Evolutionary conservation across 2,329 filamentous ascomycete species (phyloP).

Genomic region (Fusarium stilboides): DNA sequence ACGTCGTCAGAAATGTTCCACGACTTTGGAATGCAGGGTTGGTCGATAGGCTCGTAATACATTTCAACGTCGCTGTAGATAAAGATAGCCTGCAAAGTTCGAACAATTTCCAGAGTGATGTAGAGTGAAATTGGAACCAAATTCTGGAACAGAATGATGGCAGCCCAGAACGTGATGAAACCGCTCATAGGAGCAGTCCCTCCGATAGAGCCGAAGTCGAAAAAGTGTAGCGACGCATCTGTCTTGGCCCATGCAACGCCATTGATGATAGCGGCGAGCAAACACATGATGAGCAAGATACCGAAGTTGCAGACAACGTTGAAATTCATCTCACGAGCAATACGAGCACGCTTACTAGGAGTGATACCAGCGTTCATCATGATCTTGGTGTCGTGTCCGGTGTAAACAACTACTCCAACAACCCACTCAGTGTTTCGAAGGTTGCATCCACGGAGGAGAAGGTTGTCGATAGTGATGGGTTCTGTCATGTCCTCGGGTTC

Average conservation of each 20-base stretch:
- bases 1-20: constrained; percentile 99
- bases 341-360: constrained; percentile 91
- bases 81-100: constrained; percentile 93
- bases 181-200: constrained; percentile 83
- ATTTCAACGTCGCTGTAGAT: constrained; percentile 97
- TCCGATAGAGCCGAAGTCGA: constrained; percentile 89
- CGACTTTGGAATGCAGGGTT: constrained; percentile 95
- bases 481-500: constrained; percentile 86
- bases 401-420: constrained; percentile 92
- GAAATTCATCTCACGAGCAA: constrained; percentile 95
- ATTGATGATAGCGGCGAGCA: constrained; percentile 87
- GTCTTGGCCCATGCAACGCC: constrained; percentile 84
- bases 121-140: constrained; percentile 98
- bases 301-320: constrained; percentile 98
- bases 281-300: constrained; percentile 90
- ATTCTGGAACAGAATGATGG: constrained; percentile 96
- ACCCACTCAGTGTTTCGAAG: constrained; percentile 97
- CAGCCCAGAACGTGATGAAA: constrained; percentile 97
- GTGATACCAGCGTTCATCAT: constrained; percentile 99
- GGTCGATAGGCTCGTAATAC: constrained; percentile 96
- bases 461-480: constrained; percentile 93
- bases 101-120: constrained; percentile 96
- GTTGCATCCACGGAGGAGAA: constrained; percentile 93
- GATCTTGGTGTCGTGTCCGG: constrained; percentile 96
- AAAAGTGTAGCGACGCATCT: constrained; percentile 82